Conservation (phyloP, 2,329 filamentous ascomycete species). For the Aspergillus eucalypticola region DNA sequence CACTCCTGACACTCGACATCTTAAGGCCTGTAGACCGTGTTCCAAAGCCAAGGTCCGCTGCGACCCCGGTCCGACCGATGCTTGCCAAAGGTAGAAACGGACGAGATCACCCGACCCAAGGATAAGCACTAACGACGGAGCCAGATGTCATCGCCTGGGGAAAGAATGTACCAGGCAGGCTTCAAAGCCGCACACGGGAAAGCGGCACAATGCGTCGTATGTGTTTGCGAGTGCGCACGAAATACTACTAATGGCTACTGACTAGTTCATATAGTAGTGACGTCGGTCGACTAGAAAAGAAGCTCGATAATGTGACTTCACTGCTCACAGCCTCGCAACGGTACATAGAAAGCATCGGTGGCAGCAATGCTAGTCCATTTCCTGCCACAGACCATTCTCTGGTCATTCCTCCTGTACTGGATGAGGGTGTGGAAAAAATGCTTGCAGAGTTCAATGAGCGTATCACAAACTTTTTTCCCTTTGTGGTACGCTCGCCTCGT, state of each 20-base stretch:
- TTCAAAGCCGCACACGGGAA: constrained; percentile 28
- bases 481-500: constrained; percentile 22
- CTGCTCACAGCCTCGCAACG: constrained; percentile 23
- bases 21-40: constrained; percentile 4
- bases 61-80: constrained; percentile 5
- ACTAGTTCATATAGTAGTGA: constrained; percentile 16
- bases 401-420: constrained; percentile 1
- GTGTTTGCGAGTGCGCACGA: neutral
- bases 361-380: neutral
- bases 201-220: neutral
- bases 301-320: constrained; percentile 30
- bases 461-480: constrained; percentile 30
- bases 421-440: constrained; percentile 16
- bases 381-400: neutral
- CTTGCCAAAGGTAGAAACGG: constrained; percentile 1
- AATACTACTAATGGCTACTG: neutral
- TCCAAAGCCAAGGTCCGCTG: constrained; percentile 9
- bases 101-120: neutral
- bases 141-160: constrained; percentile 30
- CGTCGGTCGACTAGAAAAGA: constrained; percentile 27
- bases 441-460: constrained; percentile 13
- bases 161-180: constrained; percentile 28
- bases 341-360: constrained; percentile 1
- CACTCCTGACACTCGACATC: neutral
- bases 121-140: neutral